Base-by-base conservation (phyloP, 345 rosid genomes). In the Zanthoxylum bungeanum region DNA sequence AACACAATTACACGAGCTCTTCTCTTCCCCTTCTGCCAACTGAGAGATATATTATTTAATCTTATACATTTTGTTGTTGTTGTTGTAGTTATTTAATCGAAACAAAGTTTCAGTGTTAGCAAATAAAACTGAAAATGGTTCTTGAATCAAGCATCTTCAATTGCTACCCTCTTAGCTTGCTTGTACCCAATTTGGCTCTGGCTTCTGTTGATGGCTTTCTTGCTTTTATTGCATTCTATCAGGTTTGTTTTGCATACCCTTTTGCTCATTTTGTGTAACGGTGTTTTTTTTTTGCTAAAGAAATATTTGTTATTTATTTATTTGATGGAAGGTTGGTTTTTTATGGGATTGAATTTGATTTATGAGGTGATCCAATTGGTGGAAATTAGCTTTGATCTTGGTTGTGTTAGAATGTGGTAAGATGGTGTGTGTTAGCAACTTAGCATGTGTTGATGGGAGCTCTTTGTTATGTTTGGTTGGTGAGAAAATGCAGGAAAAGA, bases 141-240 rank as follows among this genome's bases (percentile, higher is more conserved):
- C 5, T 70, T 33, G 57, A 21, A 52, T 73, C 44, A 28, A 46
- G 60, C 56, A 58, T 65, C 64, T 27, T 58, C 34, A 22, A 44
- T 59, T 83, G 79, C 65, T 67, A 66, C 68, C 73, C 75, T n/a
- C 50, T 72, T 46, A 68, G 60, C 53, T 59, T 81, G 72, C 67
- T 81, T 51, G 46, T 64, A 67, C 74, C 80, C 56, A 71, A 64
- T 76, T 58, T 79, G 33, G 77, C 70, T 72, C 61, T 83, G 66
- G 61, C 76, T 64, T 74, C 66, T 66, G 40, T 83, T 46, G 79
- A 80, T 24, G 82, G 70, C 27, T 71, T 73, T 62, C 80, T 83
- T 24, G 80, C 79, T 6, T 44, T 78, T 49, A 33, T 81, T 73
- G 81, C 87, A 47, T 78, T 81, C 69, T 76, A 53, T 74, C 87